These are phyloP conservation scores for Cytospora leucostoma DNA, from an alignment of 2,329 filamentous ascomycete genomes.

Conservation along the genomic window DNA sequence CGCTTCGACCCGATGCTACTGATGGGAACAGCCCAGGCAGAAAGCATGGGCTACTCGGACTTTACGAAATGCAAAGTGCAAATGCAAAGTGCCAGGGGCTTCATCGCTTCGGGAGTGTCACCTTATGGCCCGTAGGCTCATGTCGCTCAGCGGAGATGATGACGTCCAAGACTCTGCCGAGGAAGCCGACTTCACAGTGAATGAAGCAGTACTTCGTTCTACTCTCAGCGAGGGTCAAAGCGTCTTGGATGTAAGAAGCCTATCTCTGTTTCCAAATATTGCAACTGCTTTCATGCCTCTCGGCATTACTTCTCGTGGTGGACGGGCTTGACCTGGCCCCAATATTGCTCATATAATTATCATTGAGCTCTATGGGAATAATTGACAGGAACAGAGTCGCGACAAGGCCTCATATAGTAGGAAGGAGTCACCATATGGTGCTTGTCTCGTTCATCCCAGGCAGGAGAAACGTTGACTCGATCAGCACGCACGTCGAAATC, in stretches of 20 bases:
- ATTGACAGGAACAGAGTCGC: constrained; percentile 4
- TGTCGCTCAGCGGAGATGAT: constrained; percentile 71
- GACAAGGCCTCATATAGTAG: constrained; percentile 13
- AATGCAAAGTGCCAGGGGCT: constrained; percentile 25
- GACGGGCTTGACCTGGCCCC: constrained; percentile 60
- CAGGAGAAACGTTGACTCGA: no score
- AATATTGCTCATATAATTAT: constrained; percentile 63
- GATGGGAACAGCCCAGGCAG: constrained; percentile 2
- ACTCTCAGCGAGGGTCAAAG: constrained; percentile 22
- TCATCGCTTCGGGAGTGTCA: constrained; percentile 62
- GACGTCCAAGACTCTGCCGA: constrained; percentile 70
- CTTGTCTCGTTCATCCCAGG: not conserved
- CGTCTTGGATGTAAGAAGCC: constrained; percentile 37
- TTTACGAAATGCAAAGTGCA: not conserved
- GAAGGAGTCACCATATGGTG: constrained; percentile 8
- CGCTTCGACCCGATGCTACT: not conserved
- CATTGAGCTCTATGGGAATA: not conserved
- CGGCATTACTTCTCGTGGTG: constrained; percentile 58
- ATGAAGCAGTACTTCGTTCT: constrained; percentile 66
- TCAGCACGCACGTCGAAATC: no score
- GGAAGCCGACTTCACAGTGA: constrained; percentile 74
- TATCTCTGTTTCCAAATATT: constrained; percentile 73
- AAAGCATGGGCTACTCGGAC: constrained; percentile 14
- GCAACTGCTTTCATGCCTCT: constrained; percentile 64
- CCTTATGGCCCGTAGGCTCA: constrained; percentile 67